Base-by-base conservation (phyloP, 2,329 filamentous ascomycete species). In the Alternaria incomplexa region DNA sequence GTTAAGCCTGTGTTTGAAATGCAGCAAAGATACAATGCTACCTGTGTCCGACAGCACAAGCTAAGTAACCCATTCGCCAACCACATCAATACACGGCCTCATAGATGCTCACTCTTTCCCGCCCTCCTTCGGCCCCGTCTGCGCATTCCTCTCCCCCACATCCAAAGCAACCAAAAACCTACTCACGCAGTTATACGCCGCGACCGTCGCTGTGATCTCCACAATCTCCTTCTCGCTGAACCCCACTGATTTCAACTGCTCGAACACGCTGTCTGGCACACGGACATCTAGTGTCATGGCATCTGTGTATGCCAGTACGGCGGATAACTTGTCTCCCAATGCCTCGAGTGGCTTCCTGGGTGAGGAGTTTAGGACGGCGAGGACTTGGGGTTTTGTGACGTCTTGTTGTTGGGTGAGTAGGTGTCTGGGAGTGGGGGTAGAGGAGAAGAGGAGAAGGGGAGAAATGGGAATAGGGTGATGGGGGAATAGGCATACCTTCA, bases 101-200 rank as follows among this genome's bases (percentile, higher is more conserved):
- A 25, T 43, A n/a, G 6, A 25, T 22, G 5, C n/a, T 30, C 30
- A 68, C 23, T 66, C 65, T 25, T 62, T 68, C 13, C 58, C 64
- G 9, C 66, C 66, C 12, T 68, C 68, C 20, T 40, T 63, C n/a
- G 73, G 71, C 4, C 66, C 70, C 12, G 58, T 56, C 65, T 73
- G 64, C 25, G 46, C 67, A 66, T 80, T 81, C 68, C 77, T 78
- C 72, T 84, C 83, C 0, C 83, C 82, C 12, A 84, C 91, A 81
- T 96, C 90, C 59, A 97, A 79, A 13, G 93, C 93, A 20, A 96
- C 92, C 69, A 96, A 79, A 71, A 96, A 94, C 28, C 93, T 86
- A 77, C 91, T 93, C 15, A 96, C 92, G 75, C 91, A 94, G 77
- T 96, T 96, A 78, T 96, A 96, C 58, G 88, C 89, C 12, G 91